Conservation (phyloP, 73 alveolate species). For the Paramecium sonneborni region DNA sequence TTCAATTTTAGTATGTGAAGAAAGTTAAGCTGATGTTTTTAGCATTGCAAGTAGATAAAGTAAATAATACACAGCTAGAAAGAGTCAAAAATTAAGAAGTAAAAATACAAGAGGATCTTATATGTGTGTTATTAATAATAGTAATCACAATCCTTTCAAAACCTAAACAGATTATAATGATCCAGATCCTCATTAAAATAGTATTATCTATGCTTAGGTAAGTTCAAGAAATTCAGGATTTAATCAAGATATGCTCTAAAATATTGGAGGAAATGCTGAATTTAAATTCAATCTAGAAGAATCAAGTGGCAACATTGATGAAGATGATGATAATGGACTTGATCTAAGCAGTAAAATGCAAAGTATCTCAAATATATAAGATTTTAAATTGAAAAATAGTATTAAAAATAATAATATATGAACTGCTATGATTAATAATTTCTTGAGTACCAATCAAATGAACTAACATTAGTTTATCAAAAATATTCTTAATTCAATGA, state of each 20-base stretch:
- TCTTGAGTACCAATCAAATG: not conserved
- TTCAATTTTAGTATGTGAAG: not conserved
- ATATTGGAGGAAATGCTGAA: conserved; percentile 44
- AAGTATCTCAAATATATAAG: conserved; percentile 5
- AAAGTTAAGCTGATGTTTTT: not conserved
- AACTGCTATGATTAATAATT: not conserved
- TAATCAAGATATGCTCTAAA: not conserved
- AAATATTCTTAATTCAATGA: not conserved
- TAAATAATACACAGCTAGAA: not conserved
- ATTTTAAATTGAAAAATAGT: conserved; percentile 21
- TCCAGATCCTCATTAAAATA: not conserved
- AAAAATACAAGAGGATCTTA: not conserved
- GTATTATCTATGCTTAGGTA: conserved; percentile 3
- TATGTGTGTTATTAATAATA: not conserved
- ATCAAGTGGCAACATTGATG: conserved; percentile 20
- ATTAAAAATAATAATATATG: not conserved
- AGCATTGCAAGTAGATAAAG: not conserved
- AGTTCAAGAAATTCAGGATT: not conserved
- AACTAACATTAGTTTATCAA: too few relatives aligned
- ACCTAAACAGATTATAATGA: not conserved
- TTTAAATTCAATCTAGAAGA: not conserved
- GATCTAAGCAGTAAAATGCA: conserved; percentile 29
- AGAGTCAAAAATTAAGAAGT: not conserved
- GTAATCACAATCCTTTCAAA: not conserved
- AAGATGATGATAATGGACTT: not conserved